Conservation (phyloP, 2,329 filamentous ascomycete genomes). For the Teratosphaeria epicoccoides region DNA sequence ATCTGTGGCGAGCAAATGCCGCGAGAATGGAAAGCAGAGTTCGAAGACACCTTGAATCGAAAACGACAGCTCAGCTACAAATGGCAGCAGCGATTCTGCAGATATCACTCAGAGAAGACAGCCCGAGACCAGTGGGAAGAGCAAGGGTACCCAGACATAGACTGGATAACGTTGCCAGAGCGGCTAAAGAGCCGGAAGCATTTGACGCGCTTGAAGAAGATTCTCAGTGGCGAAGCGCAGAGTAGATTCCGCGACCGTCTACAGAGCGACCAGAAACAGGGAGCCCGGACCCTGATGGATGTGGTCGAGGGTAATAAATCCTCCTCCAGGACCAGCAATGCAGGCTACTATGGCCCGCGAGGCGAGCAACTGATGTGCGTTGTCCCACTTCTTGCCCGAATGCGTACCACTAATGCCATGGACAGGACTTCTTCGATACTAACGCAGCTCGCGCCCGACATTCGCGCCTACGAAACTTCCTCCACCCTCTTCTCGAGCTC, state of each 20-base stretch:
- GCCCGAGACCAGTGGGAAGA: slow-evolving; percentile 21
- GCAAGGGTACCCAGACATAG: slow-evolving; percentile 24
- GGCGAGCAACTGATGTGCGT: slow-evolving; percentile 26
- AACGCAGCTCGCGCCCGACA: slow-evolving; percentile 14
- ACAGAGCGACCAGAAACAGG: slow-evolving; percentile 6
- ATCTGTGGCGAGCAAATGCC: slow-evolving; percentile 17
- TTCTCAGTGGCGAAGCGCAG: slow-evolving; percentile 15
- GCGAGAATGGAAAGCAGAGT: slow-evolving; percentile 19
- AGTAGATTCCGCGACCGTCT: slow-evolving; percentile 20
- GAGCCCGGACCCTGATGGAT: not conserved
- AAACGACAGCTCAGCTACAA: slow-evolving; percentile 18
- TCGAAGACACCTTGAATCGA: slow-evolving; percentile 16
- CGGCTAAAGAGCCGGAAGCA: slow-evolving; percentile 17
- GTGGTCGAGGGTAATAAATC: slow-evolving; percentile 5
- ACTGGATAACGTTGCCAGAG: slow-evolving; percentile 19
- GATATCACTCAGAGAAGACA: slow-evolving; percentile 18
- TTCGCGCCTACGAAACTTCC: slow-evolving; percentile 19
- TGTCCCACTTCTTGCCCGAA: not conserved
- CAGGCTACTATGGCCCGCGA: slow-evolving; percentile 28
- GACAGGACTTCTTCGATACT: slow-evolving; percentile 25
- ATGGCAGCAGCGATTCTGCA: slow-evolving; percentile 26
- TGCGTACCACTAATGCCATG: slow-evolving; percentile 1
- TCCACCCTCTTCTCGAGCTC: slow-evolving; percentile 23
- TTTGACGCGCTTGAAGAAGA: slow-evolving; percentile 3
- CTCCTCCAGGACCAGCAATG: slow-evolving; percentile 2